These are phyloP conservation scores for Acer campestre DNA, from an alignment of 345 rosid species.

Conservation along the genomic window DNA sequence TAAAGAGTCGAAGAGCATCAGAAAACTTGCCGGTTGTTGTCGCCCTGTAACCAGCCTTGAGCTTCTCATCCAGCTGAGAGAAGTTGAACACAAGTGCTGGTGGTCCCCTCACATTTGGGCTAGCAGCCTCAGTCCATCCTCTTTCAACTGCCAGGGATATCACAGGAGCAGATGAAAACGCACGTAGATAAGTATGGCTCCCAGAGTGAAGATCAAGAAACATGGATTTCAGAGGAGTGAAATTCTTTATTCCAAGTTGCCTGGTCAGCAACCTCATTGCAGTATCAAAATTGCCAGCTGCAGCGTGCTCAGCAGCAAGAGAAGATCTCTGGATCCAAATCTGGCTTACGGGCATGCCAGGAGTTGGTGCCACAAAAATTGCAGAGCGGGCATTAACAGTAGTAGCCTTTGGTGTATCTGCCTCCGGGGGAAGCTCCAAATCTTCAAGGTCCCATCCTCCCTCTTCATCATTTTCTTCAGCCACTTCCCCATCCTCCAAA, in stretches of 20 bases:
- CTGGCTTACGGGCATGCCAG: conserved; percentile 87
- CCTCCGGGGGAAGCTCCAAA: conserved; percentile 87
- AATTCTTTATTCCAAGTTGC: conserved; percentile 89
- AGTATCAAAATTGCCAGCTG: conserved; percentile 90
- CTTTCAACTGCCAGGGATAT: conserved; percentile 80
- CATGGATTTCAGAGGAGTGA: conserved; percentile 68
- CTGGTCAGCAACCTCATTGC: conserved; percentile 89
- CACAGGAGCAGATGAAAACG: conserved; percentile 78
- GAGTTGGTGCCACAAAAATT: conserved; percentile 79
- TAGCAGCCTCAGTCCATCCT: conserved; percentile 77
- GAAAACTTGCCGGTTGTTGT: conserved; percentile 77
- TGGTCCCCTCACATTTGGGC: conserved; percentile 83
- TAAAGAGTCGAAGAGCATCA: conserved; percentile 77
- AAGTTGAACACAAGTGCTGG: conserved; percentile 79
- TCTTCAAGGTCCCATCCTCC: conserved; percentile 97
- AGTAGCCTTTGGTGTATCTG: conserved; percentile 69
- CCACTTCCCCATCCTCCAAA: conserved; percentile 68
- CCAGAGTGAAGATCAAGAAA: conserved; percentile 76
- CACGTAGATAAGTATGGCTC: conserved; percentile 80
- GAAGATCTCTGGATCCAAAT: conserved; percentile 89
- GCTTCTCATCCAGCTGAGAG: conserved; percentile 90
- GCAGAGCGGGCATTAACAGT: conserved; percentile 61
- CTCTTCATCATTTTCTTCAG: conserved; percentile 67
- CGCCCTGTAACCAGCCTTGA: conserved; percentile 88
- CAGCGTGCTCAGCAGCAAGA: conserved; percentile 90